These are phyloP conservation scores for Cenococcum geophilum DNA, from an alignment of 495 filamentous ascomycete genomes.

Conservation along the genomic window DNA sequence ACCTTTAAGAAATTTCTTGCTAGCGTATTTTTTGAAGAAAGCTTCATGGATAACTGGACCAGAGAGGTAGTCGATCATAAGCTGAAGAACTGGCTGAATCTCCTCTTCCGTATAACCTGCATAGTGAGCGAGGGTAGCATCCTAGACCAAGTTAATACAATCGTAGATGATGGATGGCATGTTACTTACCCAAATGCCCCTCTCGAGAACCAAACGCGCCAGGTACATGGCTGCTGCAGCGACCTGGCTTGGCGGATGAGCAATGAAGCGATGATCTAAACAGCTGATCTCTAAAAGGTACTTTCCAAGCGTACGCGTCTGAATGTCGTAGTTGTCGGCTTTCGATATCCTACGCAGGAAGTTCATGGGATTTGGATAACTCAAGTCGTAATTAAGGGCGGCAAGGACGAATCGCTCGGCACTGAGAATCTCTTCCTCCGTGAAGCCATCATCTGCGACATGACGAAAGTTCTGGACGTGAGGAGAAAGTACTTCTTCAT, in stretches of 20 bases:
- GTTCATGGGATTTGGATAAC: constrained; percentile 99
- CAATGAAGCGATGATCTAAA: constrained; percentile 87
- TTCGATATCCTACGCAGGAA: constrained; percentile 97
- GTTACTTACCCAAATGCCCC: constrained; percentile 77
- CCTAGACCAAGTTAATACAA: constrained; percentile 46
- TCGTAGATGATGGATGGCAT: background rate
- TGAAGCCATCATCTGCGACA: constrained; percentile 93
- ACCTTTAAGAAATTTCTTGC: constrained; percentile 97
- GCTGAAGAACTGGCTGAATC: constrained; percentile 80
- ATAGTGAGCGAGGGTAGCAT: constrained; percentile 85
- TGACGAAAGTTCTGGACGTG: constrained; percentile 95
- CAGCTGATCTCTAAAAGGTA: constrained; percentile 98
- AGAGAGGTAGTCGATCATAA: constrained; percentile 94
- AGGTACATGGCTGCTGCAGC: constrained; percentile 94
- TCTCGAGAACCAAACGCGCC: constrained; percentile 77
- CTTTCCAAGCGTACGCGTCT: constrained; percentile 93
- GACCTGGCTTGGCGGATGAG: constrained; percentile 77
- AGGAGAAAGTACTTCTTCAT: constrained; percentile 94
- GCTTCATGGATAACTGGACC: constrained; percentile 87
- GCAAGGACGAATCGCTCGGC: constrained; percentile 89
- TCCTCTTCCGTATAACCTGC: constrained; percentile 89
- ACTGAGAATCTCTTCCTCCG: constrained; percentile 92
- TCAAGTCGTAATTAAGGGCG: constrained; percentile 91
- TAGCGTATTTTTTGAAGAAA: constrained; percentile 99
- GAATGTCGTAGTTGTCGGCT: constrained; percentile 95